These are phyloP conservation scores for Claviceps monticola DNA, from an alignment of 2,329 filamentous ascomycete species.

Conservation along the genomic window DNA sequence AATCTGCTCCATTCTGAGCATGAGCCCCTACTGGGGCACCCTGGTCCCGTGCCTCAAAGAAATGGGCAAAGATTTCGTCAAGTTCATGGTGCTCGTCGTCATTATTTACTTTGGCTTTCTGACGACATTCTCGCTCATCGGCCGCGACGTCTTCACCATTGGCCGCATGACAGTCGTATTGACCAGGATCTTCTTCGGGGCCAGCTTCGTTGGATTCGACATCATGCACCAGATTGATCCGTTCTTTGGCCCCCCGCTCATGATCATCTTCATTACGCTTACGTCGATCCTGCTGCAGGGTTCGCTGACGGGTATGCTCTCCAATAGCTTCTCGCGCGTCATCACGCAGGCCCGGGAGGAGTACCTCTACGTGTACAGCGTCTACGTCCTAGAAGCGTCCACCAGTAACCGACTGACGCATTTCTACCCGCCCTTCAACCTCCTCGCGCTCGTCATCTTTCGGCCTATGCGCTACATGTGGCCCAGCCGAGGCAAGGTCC, in stretches of 20 bases:
- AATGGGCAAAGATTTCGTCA: slow-evolving; percentile 87
- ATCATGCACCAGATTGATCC: slow-evolving; percentile 47
- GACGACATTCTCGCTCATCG: slow-evolving; percentile 70
- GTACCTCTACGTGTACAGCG: slow-evolving; percentile 63
- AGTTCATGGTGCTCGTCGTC: slow-evolving; percentile 66
- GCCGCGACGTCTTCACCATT: slow-evolving; percentile 53
- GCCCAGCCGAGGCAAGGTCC: slow-evolving; percentile 47
- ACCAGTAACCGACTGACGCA: slow-evolving; percentile 56
- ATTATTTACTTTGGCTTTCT: slow-evolving; percentile 80
- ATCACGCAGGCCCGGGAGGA: slow-evolving; percentile 56
- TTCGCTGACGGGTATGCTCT: slow-evolving; percentile 63
- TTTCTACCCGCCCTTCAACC: slow-evolving; percentile 60
- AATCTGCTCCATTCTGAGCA: slow-evolving; percentile 72
- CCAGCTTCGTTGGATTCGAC: slow-evolving; percentile 60
- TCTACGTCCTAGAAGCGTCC: slow-evolving; percentile 51
- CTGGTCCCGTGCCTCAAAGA: slow-evolving; percentile 82
- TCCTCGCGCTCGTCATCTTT: slow-evolving; percentile 58
- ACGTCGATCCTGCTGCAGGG: slow-evolving; percentile 70
- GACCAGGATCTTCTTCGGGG: slow-evolving; percentile 71
- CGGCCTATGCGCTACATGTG: slow-evolving; percentile 59
- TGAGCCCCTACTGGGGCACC: slow-evolving; percentile 84
- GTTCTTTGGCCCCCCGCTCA: slow-evolving; percentile 44
- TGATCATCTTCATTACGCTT: slow-evolving; percentile 62
- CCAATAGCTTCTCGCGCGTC: slow-evolving; percentile 57
- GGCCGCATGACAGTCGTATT: slow-evolving; percentile 61